A percentile compares a stretch with the other conserved stretches of the same genome.
phyloP scores from a whole-genome alignment of 2,329 filamentous ascomycete genomes.

The Colletotrichum cereale region DNA sequence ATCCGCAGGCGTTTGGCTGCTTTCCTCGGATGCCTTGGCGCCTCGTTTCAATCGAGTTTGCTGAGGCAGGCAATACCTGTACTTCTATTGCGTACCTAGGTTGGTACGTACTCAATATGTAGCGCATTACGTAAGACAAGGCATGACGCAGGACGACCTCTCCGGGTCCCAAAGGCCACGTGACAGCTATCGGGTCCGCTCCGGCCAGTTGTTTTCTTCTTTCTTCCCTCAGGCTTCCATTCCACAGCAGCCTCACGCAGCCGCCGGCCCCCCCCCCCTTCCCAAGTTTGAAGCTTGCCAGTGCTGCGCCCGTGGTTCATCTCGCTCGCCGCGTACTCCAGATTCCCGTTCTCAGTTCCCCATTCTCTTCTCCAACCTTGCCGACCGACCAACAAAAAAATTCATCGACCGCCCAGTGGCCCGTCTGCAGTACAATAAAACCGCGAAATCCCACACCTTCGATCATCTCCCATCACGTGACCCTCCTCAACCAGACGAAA shows the following conservation, averaged over 20 bases:
- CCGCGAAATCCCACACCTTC: constrained; percentile 20
- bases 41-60: constrained; percentile 1
- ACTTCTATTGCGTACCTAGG: background rate
- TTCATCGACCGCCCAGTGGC: constrained; percentile 33
- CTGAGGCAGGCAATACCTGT: background rate
- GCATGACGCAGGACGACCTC: background rate
- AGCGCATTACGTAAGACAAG: background rate
- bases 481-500: background rate
- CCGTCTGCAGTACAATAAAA: constrained; percentile 15
- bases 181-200: background rate
- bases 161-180: constrained; percentile 1
- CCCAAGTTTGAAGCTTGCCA: background rate
- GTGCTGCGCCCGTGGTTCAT: constrained; percentile 23
- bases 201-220: background rate
- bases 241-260: background rate
- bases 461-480: constrained; percentile 34
- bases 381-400: constrained; percentile 31
- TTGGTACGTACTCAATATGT: background rate
- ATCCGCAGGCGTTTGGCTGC: constrained; percentile 14
- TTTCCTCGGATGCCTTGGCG: constrained; percentile 13
- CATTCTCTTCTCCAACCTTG: constrained; percentile 33
- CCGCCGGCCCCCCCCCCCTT: background rate
- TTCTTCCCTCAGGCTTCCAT: constrained; percentile 8
- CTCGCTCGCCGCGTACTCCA: constrained; percentile 32
- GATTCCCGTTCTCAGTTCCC: constrained; percentile 29